A percentile compares a stretch with the other conserved stretches of the same genome.
These are phyloP conservation scores for Eucalyptus victrix DNA, from an alignment of 345 rosid species.

Conservation along the genomic window DNA sequence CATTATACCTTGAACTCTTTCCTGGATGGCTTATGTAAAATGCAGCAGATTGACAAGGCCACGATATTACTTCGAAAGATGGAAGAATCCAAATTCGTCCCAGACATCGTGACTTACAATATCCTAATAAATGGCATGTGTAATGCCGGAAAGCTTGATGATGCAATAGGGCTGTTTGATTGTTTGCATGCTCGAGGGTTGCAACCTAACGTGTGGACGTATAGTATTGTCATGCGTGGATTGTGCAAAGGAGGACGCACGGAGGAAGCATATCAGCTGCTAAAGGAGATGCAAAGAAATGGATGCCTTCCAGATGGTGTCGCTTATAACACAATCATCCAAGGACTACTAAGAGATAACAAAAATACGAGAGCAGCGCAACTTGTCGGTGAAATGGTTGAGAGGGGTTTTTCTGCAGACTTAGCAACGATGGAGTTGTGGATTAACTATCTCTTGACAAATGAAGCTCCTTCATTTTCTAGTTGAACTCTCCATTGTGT, in stretches of 20 bases:
- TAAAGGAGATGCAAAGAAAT: background rate
- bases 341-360: background rate
- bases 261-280: background rate
- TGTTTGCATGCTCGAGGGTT: background rate
- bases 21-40: background rate
- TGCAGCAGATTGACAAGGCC: background rate
- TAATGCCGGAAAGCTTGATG: background rate
- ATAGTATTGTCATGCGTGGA: background rate
- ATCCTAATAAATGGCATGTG: background rate
- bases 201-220: background rate
- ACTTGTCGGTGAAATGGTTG: background rate
- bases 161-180: background rate
- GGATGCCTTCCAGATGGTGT: background rate
- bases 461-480: background rate
- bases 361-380: background rate
- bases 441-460: background rate
- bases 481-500: background rate
- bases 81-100: background rate
- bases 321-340: background rate
- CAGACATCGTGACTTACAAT: background rate
- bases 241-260: background rate
- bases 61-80: background rate
- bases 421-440: background rate
- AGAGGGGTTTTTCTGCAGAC: background rate
- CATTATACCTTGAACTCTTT: accelerated